Evolutionary conservation across 2,329 filamentous ascomycete species (phyloP), one percentile per base, ranked within the genome.

Genomic region (Stenocarpella maydis): DNA sequence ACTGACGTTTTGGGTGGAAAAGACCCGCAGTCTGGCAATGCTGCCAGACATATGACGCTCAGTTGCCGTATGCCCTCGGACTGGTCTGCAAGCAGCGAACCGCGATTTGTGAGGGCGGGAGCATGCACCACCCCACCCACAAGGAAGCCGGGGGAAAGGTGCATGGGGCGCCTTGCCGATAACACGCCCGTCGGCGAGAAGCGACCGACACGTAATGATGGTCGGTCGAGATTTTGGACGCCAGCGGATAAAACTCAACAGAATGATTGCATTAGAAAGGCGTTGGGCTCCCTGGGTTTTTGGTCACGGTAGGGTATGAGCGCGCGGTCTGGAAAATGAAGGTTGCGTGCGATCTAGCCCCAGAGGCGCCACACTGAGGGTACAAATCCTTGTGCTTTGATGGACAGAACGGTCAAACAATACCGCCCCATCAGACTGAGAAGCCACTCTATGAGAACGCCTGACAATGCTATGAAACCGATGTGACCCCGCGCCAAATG

Each of bases 221-320:
- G 26, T 52, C 34, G n/a, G 34, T 43, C 15, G 39, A 49, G 17
- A 34, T 39, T 53, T 67, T 19, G 37, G 45, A 34, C 41, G 39
- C 34, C 37, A 65, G 52, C 58, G 50, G 34, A 67, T 24, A 63
- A 64, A 49, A 53, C 47, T 41, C 65, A 43, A 67, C 60, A 69
- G 52, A 68, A 52, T 67, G 52, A 64, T 54, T 71, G 69, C 69
- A 71, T 71, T 60, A 43, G 28, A 58, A 58, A 55, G 69, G 69
- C 69, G 69, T 71, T 58, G 61, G 45, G 67, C 41, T 69, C 37
- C 43, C 37, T 52, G 19, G 55, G 47, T 21, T 65, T 60, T 67
- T 4, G 52, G 60, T 58, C 49, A 65, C 21, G 41, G 26, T 60
- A 65, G 39, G 65, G 52, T 45, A 28, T 64, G 31, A 60, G 9